These are phyloP conservation scores for Trichophyton benhamiae DNA, from an alignment of 2,329 filamentous ascomycete species.

Conservation along the genomic window DNA sequence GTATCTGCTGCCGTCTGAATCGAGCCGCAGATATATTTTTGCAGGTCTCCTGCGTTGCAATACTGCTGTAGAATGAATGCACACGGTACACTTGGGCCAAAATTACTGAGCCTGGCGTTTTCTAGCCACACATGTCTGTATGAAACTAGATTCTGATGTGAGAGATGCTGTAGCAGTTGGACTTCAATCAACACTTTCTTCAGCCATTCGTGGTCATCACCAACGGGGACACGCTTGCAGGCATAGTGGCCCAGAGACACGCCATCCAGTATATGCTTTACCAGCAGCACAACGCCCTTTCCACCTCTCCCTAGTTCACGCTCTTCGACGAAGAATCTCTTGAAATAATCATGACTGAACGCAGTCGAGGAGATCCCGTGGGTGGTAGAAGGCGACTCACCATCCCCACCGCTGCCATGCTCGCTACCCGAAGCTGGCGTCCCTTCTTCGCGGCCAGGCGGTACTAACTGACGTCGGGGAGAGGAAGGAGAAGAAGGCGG, in stretches of 20 bases:
- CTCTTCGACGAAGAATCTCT: constrained; percentile 84
- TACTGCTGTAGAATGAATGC: constrained; percentile 97
- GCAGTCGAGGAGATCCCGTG: constrained; percentile 71
- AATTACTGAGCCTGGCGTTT: constrained; percentile 68
- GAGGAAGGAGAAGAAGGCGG: constrained; percentile 36
- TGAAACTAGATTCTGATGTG: constrained; percentile 88
- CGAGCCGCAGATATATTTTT: constrained; percentile 70
- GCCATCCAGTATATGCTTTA: constrained; percentile 81
- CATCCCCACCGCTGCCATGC: not conserved
- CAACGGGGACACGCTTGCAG: constrained; percentile 91
- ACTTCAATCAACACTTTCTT: constrained; percentile 92
- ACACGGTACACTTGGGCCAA: constrained; percentile 83
- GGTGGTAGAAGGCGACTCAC: not conserved
- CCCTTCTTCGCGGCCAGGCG: constrained; percentile 28
- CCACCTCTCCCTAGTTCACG: constrained; percentile 75
- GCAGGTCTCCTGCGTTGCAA: constrained; percentile 84
- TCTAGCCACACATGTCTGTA: constrained; percentile 98
- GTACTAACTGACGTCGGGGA: constrained; percentile 37
- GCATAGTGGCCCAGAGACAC: constrained; percentile 83
- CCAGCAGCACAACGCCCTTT: constrained; percentile 88
- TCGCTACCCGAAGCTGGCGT: constrained; percentile 4
- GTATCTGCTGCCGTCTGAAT: constrained; percentile 47
- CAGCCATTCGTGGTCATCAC: constrained; percentile 87
- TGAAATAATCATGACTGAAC: constrained; percentile 87
- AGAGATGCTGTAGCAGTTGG: constrained; percentile 78